Percentiles rank a stretch among this genome's conserved stretches.
These are phyloP conservation scores for Cyclotella cryptica DNA, from an alignment of 108 stramenopile species.

Conservation along the genomic window DNA sequence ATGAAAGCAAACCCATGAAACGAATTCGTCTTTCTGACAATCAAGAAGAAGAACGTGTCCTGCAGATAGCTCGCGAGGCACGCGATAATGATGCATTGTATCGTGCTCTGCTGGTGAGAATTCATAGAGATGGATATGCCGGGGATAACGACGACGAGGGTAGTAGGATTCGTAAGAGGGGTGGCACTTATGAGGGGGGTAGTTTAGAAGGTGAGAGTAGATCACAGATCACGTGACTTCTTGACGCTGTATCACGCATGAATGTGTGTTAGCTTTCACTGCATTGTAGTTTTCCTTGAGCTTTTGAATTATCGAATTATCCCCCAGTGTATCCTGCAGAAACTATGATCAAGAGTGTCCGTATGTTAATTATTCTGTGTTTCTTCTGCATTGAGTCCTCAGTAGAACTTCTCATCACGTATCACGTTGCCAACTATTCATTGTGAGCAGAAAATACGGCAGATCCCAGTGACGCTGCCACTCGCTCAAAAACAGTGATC, in stretches of 20 bases:
- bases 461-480: no score
- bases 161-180: not conserved
- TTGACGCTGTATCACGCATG: no score
- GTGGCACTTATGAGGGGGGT: no score
- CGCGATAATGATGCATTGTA: constrained; percentile 2
- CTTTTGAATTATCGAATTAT: no score
- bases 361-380: not conserved
- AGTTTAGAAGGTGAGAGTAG: no score
- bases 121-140: not conserved
- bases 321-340: not conserved
- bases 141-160: not conserved
- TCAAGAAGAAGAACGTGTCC: not conserved
- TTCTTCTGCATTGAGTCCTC: no score
- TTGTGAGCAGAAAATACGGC: not conserved
- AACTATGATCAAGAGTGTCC: not conserved
- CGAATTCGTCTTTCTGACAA: not conserved
- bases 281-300: no score
- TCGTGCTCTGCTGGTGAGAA: constrained; percentile 2
- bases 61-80: not conserved
- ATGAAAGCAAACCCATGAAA: not conserved
- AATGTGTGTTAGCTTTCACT: no score
- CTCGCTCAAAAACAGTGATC: constrained; percentile 41
- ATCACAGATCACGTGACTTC: no score
- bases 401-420: not conserved
- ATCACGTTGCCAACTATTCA: not conserved